A percentile compares a stretch with the other conserved stretches of the same genome.
Conservation (phyloP, 495 filamentous ascomycete species). For the Cercophora samala region DNA sequence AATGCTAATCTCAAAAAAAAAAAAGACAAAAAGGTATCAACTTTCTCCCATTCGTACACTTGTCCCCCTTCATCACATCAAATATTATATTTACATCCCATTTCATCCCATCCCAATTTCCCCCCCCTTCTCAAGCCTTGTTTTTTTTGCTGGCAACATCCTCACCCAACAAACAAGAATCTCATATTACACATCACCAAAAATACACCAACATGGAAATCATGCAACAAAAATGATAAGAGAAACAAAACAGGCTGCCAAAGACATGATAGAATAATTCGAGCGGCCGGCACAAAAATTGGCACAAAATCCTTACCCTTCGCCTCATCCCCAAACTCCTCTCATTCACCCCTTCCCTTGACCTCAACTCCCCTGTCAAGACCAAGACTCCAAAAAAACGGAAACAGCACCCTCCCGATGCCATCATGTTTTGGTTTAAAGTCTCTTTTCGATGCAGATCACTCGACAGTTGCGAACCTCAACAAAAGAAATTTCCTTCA, state of each 20-base stretch:
- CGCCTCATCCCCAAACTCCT: too few species aligned
- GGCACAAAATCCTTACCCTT: not conserved
- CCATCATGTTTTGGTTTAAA: conserved; percentile 15
- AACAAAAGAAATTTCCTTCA: conserved; percentile 4
- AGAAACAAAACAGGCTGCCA: not conserved
- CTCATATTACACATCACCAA: not conserved
- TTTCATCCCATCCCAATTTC: not conserved
- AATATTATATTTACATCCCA: not conserved
- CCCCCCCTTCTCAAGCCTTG: too few species aligned
- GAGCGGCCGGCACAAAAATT: not conserved
- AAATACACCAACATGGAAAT: not conserved
- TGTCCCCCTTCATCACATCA: not conserved
- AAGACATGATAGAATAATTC: not conserved
- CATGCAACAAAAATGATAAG: not conserved
- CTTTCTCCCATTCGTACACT: not conserved
- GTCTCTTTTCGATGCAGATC: not conserved
- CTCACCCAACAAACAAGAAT: not conserved
- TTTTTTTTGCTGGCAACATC: too few species aligned
- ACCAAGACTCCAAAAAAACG: conserved; percentile 11
- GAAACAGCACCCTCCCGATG: not conserved
- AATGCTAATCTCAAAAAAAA: not conserved
- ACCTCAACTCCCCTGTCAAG: not conserved
- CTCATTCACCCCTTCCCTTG: not conserved
- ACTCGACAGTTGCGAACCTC: not conserved
- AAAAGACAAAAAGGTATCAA: not conserved